A percentile compares a stretch with the other conserved stretches of the same genome.
These are phyloP conservation scores for Yamadazyma dendronema DNA, from an alignment of 1,139 yeast species.

Conservation along the genomic window DNA sequence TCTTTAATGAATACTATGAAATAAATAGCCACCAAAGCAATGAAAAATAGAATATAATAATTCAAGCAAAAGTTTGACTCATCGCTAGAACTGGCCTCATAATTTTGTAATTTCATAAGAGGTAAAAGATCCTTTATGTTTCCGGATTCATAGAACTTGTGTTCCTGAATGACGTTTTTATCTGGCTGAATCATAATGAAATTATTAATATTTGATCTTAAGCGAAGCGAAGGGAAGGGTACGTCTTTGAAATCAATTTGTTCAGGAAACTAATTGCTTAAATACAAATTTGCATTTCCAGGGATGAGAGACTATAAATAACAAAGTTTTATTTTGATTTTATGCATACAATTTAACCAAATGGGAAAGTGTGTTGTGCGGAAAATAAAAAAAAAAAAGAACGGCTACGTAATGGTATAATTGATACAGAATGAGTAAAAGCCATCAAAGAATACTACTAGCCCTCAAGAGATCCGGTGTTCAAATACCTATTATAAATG, in stretches of 20 bases:
- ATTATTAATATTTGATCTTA: background rate
- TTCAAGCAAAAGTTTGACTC: background rate
- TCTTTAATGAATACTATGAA: constrained; percentile 2
- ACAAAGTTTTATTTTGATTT: background rate
- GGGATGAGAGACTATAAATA: constrained; percentile 1
- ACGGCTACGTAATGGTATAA: background rate
- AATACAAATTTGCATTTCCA: background rate
- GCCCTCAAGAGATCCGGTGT: too few species aligned
- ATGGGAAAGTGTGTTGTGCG: background rate
- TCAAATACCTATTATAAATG: background rate
- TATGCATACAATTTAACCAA: constrained; percentile 1
- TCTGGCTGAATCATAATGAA: constrained; percentile 10
- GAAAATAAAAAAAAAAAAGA: background rate
- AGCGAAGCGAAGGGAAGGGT: background rate
- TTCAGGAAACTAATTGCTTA: background rate
- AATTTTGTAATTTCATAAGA: constrained; percentile 15
- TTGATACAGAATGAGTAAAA: background rate
- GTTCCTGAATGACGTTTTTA: constrained; percentile 13
- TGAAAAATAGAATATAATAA: constrained; percentile 4
- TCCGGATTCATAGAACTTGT: constrained; percentile 17
- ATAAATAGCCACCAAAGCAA: constrained; percentile 4
- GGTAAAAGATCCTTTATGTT: constrained; percentile 16
- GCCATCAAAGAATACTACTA: background rate
- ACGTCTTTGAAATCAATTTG: background rate
- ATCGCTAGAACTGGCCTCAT: constrained; percentile 9